Conservation (phyloP, 768 basidiomycete species). For the Suillus tomentosus region DNA sequence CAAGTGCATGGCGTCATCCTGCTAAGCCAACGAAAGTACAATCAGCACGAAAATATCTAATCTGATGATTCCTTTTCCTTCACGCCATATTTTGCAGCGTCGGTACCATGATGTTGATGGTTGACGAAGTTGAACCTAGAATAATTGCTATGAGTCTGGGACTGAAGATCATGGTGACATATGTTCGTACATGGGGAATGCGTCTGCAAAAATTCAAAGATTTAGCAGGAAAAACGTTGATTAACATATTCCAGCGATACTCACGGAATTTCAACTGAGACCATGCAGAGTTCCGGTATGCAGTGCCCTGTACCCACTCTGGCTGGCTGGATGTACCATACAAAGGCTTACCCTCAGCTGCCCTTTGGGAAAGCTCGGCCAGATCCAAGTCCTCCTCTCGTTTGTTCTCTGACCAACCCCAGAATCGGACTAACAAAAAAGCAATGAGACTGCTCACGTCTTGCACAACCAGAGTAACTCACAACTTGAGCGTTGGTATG, state of each 20-base stretch:
- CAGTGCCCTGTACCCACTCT: conserved; percentile 83
- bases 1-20: background rate
- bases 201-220: conserved; percentile 42
- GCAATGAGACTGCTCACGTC: conserved; percentile 10
- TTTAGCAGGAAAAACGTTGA: conserved; percentile 11
- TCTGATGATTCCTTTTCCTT: conserved; percentile 29
- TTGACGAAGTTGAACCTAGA: conserved; percentile 95
- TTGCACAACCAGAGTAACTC: conserved; percentile 33
- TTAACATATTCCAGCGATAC: conserved; percentile 30
- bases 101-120: conserved; percentile 84
- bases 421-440: conserved; percentile 72
- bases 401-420: conserved; percentile 92
- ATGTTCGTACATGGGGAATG: conserved; percentile 71
- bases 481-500: conserved; percentile 91
- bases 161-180: conserved; percentile 5
- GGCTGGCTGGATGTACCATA: conserved; percentile 86
- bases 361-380: conserved; percentile 75
- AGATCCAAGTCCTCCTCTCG: conserved; percentile 78
- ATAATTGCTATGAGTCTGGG: conserved; percentile 15
- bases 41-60: conserved; percentile 18
- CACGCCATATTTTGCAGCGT: conserved; percentile 76
- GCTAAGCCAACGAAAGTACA: background rate
- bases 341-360: conserved; percentile 76
- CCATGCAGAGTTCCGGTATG: conserved; percentile 86
- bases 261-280: conserved; percentile 92